Percentiles rank a stretch among this genome's conserved stretches.
Evolutionary conservation across 2,329 filamentous ascomycete genomes (phyloP).

Genomic region (Claviceps humidiphila): DNA sequence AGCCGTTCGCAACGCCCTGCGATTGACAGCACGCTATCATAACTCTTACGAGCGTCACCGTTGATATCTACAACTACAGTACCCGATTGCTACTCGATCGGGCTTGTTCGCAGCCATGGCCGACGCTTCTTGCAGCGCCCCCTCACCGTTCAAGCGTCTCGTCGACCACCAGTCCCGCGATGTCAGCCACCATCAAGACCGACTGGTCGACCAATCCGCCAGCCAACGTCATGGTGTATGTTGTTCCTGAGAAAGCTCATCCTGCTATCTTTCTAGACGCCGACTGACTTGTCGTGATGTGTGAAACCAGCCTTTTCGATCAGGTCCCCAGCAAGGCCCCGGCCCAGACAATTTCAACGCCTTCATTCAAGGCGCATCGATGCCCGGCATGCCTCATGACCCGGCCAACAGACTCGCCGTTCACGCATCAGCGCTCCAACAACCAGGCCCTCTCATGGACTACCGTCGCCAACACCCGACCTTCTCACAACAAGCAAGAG

Average conservation of each 20-base stretch:
- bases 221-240: conserved; percentile 19
- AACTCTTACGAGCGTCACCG: neutral
- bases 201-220: conserved; percentile 19
- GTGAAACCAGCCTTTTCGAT: conserved; percentile 21
- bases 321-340: conserved; percentile 15
- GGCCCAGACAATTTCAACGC: conserved; percentile 20
- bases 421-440: conserved; percentile 19
- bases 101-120: conserved; percentile 17
- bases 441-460: conserved; percentile 1
- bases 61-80: no score
- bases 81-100: neutral
- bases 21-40: neutral
- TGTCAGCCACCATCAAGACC: conserved; percentile 27
- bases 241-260: neutral
- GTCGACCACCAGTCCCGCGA: conserved; percentile 29
- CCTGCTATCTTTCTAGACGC: no score
- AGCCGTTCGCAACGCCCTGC: neutral
- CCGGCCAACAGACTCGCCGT: conserved; percentile 21
- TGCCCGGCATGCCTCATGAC: conserved; percentile 19
- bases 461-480: conserved; percentile 3
- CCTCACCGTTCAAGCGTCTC: conserved; percentile 29
- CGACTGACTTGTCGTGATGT: neutral
- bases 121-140: conserved; percentile 28
- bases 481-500: conserved; percentile 13
- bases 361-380: conserved; percentile 20